phyloP scores from a whole-genome alignment of 352 stramenopile genomes.

The Phytophthora multivora region DNA sequence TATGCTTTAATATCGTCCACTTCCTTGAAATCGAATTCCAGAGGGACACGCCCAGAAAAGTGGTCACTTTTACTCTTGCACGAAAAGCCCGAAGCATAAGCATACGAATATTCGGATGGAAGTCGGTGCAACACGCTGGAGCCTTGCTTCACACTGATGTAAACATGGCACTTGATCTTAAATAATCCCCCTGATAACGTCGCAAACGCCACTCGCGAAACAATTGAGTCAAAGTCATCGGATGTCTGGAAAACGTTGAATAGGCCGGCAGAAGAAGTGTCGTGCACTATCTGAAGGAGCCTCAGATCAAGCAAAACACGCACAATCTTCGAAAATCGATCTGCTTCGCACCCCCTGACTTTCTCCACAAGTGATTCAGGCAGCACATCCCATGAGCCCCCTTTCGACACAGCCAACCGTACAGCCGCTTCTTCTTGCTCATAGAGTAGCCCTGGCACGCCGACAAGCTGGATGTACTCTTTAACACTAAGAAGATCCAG shows the following conservation, averaged over 20 bases:
- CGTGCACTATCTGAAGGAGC: conserved; percentile 58
- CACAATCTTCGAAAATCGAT: conserved; percentile 73
- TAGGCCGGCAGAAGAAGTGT: conserved; percentile 63
- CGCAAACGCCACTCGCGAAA: conserved; percentile 77
- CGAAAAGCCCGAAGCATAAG: conserved; percentile 67
- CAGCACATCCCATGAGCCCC: conserved; percentile 56
- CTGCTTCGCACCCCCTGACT: conserved; percentile 67
- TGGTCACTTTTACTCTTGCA: conserved; percentile 57
- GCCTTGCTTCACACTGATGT: conserved; percentile 63
- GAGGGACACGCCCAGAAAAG: conserved; percentile 55
- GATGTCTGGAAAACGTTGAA: conserved; percentile 61
- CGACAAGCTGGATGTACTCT: conserved; percentile 79
- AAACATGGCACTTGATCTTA: conserved; percentile 47
- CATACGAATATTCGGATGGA: conserved; percentile 59
- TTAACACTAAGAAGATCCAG: conserved; percentile 65
- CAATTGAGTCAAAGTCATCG: conserved; percentile 73
- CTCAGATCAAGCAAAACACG: conserved; percentile 73
- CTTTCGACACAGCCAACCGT: conserved; percentile 42
- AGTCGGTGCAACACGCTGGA: conserved; percentile 56
- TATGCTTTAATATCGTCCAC: conserved; percentile 60
- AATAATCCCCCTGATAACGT: conserved; percentile 76
- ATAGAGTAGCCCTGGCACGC: conserved; percentile 63
- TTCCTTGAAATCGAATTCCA: conserved; percentile 53
- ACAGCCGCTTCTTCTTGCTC: conserved; percentile 69
- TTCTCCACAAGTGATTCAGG: conserved; percentile 50